Base-by-base conservation (phyloP, 192 early-diverging fungal species). In the Oehlia diaphana region DNA sequence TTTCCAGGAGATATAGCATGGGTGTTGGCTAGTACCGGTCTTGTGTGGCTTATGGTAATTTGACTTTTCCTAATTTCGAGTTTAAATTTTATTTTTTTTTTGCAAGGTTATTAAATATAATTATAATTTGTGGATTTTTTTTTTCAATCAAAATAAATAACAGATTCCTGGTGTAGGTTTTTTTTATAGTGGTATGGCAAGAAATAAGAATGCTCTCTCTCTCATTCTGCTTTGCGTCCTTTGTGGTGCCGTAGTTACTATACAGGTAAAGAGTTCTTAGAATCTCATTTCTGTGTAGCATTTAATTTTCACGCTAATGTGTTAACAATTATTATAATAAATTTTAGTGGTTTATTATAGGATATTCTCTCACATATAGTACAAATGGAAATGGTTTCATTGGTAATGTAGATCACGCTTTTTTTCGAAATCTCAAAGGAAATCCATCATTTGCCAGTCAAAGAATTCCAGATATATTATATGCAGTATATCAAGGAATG, bases 141-240 rank as follows among this genome's bases (percentile, higher is more conserved):
- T 16, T 53, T 16, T 53, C 14, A 53, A 37, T 37, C 10, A 50
- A 50, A 50, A 50, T 42, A 9, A 42, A 42, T 42, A 42, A 42
- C 6, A 58, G 50, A 19, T 58, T 58, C 97, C 97, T 2, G 97
- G 95, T 50, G 91, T 99, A 37, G 96, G 96, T 6, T 92, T 96
- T 85, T 96, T 98, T 77, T 99, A 99, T 89, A 94, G 95, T 71
- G 98, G 98, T 47, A 92, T 98, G 92, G 91, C 94, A 12, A 88
- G 96, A 35, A 89, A 89, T 80, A 99, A 99, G 86, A 97, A 97
- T 88, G 93, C 96, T 1, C 89, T 99, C 14, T 94, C 94, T 12
- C 80, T 99, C 74, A 92, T 98, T 44, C 92, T 97, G 87, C 86
- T 95, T 61, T 95, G 91, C 63, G 88, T 94, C 80, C 86, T 94